phyloP scores from a whole-genome alignment of 2,329 filamentous ascomycete genomes.

The Apiospora saccharicola region DNA sequence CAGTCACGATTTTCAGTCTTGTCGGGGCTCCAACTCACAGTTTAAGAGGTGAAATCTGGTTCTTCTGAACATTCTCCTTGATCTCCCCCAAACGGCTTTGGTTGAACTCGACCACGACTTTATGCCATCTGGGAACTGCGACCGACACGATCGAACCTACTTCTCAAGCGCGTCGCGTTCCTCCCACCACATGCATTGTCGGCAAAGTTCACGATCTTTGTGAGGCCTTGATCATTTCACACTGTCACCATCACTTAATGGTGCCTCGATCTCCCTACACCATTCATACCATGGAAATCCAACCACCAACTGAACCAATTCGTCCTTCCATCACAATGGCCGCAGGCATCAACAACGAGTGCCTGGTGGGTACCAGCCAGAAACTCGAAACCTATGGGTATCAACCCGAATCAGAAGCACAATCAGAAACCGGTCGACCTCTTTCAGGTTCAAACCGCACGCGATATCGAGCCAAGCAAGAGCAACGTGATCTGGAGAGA shows the following conservation, averaged over 20 bases:
- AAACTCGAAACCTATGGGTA: neutral
- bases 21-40: neutral
- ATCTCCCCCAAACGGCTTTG: neutral
- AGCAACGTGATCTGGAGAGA: conserved; percentile 16
- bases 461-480: conserved; percentile 1
- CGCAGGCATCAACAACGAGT: neutral
- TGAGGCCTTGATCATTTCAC: neutral
- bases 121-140: neutral
- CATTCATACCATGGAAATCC: neutral
- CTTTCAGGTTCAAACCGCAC: neutral
- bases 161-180: neutral
- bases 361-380: neutral
- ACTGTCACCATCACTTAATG: neutral
- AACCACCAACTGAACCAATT: neutral
- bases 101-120: neutral
- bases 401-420: neutral
- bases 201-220: neutral
- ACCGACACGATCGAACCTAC: neutral
- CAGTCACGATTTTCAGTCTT: neutral
- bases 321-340: neutral
- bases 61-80: neutral
- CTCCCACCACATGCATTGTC: neutral
- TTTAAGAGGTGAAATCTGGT: neutral
- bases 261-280: neutral
- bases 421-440: neutral